A percentile compares a stretch with the other conserved stretches of the same genome.
phyloP scores from a whole-genome alignment of 2,329 filamentous ascomycete genomes.

The Aaosphaeria arxii region DNA sequence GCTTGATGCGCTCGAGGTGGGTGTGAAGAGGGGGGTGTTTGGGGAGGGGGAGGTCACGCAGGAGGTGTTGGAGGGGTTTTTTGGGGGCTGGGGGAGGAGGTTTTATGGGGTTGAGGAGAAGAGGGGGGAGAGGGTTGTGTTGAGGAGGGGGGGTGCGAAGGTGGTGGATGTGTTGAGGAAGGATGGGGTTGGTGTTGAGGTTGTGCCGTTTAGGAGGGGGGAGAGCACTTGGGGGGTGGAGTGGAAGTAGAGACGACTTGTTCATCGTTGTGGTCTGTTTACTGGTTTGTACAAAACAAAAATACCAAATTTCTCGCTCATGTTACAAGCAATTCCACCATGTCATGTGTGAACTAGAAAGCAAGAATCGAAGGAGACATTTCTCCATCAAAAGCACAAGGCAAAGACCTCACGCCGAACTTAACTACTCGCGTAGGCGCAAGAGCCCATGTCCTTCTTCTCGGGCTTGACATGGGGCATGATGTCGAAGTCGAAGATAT shows the following conservation, averaged over 20 bases:
- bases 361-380: too few relatives aligned
- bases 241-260: conserved; percentile 12
- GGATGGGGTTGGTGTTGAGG: conserved; percentile 52
- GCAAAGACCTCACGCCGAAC: too few relatives aligned
- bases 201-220: conserved; percentile 64
- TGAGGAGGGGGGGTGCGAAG: conserved; percentile 55
- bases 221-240: conserved; percentile 57
- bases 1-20: conserved; percentile 63
- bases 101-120: conserved; percentile 56
- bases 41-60: conserved; percentile 52
- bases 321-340: too few relatives aligned
- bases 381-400: too few relatives aligned
- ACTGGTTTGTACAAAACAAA: too few relatives aligned
- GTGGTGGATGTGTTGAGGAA: conserved; percentile 56
- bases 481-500: conserved; percentile 95
- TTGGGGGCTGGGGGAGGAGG: conserved; percentile 53
- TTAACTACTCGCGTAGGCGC: conserved; percentile 56
- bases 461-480: conserved; percentile 61
- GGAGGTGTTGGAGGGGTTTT: conserved; percentile 57
- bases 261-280: too few relatives aligned
- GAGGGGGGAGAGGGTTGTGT: conserved; percentile 50
- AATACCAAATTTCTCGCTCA: too few relatives aligned
- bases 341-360: too few relatives aligned
- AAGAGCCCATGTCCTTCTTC: conserved; percentile 67
- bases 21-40: conserved; percentile 54